Evolutionary conservation across 768 basidiomycete genomes (phyloP).

Genomic region (Tephrocybe sp.): DNA sequence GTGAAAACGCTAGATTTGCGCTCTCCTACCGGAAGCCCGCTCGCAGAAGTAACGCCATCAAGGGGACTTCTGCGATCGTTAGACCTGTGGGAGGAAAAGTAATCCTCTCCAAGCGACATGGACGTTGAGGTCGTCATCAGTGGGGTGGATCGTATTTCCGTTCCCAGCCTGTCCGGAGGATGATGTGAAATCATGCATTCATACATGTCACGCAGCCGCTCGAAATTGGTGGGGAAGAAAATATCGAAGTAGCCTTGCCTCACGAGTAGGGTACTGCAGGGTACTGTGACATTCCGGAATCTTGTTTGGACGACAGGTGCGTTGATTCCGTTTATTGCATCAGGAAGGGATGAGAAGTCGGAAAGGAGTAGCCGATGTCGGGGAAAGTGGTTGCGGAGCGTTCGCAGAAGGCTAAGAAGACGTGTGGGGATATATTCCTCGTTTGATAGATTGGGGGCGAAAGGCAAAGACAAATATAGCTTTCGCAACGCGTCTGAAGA

Average conservation of each 20-base stretch:
- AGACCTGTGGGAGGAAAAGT: conserved; percentile 70
- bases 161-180: conserved; percentile 16
- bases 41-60: conserved; percentile 73
- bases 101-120: conserved; percentile 55
- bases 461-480: conserved; percentile 72
- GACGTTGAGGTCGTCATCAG: conserved; percentile 49
- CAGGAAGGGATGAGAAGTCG: conserved; percentile 88
- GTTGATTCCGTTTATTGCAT: conserved; percentile 72
- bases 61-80: conserved; percentile 58
- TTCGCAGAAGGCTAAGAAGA: conserved; percentile 79
- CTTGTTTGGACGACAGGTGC: conserved; percentile 97
- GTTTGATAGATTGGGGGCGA: conserved; percentile 84
- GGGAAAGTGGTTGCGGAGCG: conserved; percentile 83
- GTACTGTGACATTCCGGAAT: conserved; percentile 80
- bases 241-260: conserved; percentile 98
- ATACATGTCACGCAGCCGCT: conserved; percentile 85
- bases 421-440: conserved; percentile 95
- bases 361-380: conserved; percentile 92
- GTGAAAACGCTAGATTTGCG: conserved; percentile 82
- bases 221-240: conserved; percentile 95
- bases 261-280: conserved; percentile 89
- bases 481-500: conserved; percentile 58
- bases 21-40: conserved; percentile 79
- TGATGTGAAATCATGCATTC: conserved; percentile 71
- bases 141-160: conserved; percentile 50